Evolutionary conservation across 2,329 filamentous ascomycete genomes (phyloP), one percentile per base, ranked within the genome.

Genomic region (Botrytis pseudocinerea): DNA sequence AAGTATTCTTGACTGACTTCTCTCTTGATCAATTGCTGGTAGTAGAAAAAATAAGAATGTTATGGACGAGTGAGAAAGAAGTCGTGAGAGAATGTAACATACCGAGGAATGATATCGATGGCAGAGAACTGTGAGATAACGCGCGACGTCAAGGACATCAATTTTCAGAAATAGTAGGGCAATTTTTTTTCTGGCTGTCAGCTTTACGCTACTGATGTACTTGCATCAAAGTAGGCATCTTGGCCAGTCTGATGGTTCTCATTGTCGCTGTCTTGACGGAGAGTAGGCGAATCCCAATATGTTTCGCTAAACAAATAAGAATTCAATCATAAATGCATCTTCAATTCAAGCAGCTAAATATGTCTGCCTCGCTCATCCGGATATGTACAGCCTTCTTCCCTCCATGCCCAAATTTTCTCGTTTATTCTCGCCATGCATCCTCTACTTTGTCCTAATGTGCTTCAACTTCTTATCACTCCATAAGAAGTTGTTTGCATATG

Each of bases 401-500:
- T 6, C n/a, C 25, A 16, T 0, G 10, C 22, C 48, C 48, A 20
- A 40, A 22, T n/a, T 9, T 18, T 46, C 28, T 28, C 38, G 1
- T 38, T 51, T 10, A n/a, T 32, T 35, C 59, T 35, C 32, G 4
- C 38, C 42, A 32, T 22, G 16, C 1, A 35, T 22, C 22, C 74
- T 68, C 84, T 90, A 95, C 85, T 95, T 95, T 77, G 93, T 93
- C 80, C 91, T 88, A 82, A 95, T 89, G 80, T 92, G 89, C 88
- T 98, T 98, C 82, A 98, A 86, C 88, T 95, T 96, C 83, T 89
- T 91, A 20, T 92, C 85, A 75, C 90, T 90, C 85, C 97, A 95
- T 76, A 95, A 82, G 84, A 98, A 99, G 86, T 98, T 97, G 84
- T 97, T 97, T 75, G 96, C 95, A 83, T 99, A 99, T 18, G 93